Base-by-base conservation (phyloP, 1,284 basidiomycete species). In the Inonotus obliquus region DNA sequence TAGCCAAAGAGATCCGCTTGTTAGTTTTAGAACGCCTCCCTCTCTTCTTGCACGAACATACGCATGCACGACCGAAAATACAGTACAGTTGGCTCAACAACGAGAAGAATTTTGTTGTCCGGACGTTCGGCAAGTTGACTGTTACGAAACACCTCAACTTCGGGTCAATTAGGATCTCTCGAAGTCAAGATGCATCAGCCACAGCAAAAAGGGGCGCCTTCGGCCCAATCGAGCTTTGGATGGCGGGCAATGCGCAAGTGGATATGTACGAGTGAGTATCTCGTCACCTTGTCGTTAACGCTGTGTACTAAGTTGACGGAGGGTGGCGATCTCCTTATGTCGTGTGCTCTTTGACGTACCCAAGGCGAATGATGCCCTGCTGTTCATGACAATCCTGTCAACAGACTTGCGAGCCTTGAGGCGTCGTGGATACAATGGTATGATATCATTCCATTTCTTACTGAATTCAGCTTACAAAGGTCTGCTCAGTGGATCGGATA, bases 331-430 rank as follows among this genome's bases (percentile, higher is more conserved):
- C 0, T 87, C 89, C 0, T 76, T 97, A 35, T 93, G 91, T 71
- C 83, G 85, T 7, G 71, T 90, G 3, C 73, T 96, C 21, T 89
- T 96, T 64, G 82, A 87, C 55, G 81, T 83, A 1, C 85, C 85
- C 2, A 89, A 89, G 69, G 83, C 85, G 7, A 92, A 93, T 67
- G 94, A 97, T 69, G 84, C 89, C 0, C 76, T 98, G 7, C 73
- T 98, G 13, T 91, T 97, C 69, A 92, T 93, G 85, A 96, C 94
- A 0, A 92, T 99, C 52, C 81, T 99, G 11, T 93, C 92, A 0
- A 97, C 95, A 0, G 91, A 96, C 62, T 76, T 98, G 51, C 82
- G 85, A 65, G 87, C 92, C 1, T 76, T 99, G 59, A 91, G 89
- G 71, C 80, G 95, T 60, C 81, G 96, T 64, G 94, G 94, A 1